These are phyloP conservation scores for Skeletonema costatum DNA, from an alignment of 108 stramenopile genomes.

Conservation along the genomic window DNA sequence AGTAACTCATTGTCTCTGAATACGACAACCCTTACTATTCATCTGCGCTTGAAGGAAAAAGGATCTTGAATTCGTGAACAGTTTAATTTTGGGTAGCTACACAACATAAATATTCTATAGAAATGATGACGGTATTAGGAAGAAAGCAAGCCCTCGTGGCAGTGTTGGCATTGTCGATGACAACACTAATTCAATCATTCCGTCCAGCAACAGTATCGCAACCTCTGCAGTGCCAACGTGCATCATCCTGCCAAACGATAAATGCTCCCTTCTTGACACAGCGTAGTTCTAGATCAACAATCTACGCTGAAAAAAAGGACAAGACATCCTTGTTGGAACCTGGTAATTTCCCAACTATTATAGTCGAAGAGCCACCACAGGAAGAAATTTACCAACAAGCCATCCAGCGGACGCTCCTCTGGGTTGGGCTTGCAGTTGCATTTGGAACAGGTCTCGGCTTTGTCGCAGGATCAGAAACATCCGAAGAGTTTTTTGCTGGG, in stretches of 20 bases:
- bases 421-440: slow-evolving; percentile 66
- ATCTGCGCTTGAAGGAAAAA: too few species aligned
- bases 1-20: too few species aligned
- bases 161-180: not conserved
- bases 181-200: not conserved
- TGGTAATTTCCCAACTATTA: slow-evolving; percentile 32
- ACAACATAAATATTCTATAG: not conserved
- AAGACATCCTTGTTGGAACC: slow-evolving; percentile 9
- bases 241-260: not conserved
- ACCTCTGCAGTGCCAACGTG: not conserved
- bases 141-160: not conserved
- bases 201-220: not conserved
- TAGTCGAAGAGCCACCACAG: slow-evolving; percentile 25
- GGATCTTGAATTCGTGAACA: too few species aligned
- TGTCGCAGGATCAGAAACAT: slow-evolving; percentile 35
- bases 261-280: not conserved
- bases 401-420: slow-evolving; percentile 66
- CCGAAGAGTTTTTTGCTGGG: slow-evolving; percentile 88
- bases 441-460: slow-evolving; percentile 61
- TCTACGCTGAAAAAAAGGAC: slow-evolving; percentile 5
- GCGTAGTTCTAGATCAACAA: not conserved
- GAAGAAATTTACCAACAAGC: slow-evolving; percentile 62
- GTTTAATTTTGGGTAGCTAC: too few species aligned
- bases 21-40: too few species aligned
- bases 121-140: not conserved